Conservation (phyloP, 805 yeast genomes). For the Groenewaldozyma salmanticensis region DNA sequence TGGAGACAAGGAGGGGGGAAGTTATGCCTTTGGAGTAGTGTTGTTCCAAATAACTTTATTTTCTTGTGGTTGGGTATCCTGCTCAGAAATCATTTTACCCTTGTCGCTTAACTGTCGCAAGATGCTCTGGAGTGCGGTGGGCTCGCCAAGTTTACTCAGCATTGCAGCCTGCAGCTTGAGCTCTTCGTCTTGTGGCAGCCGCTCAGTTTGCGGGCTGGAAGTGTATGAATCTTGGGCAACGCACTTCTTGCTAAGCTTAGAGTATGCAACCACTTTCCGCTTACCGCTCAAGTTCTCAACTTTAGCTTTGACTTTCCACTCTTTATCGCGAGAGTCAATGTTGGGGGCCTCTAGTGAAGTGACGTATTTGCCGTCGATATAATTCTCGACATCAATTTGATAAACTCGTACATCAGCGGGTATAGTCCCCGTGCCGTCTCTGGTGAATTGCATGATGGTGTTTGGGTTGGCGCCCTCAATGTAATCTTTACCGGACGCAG, state of each 20-base stretch:
- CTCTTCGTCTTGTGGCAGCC: conserved; percentile 17
- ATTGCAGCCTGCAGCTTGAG: conserved; percentile 16
- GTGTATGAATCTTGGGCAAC: neutral
- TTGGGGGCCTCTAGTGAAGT: conserved; percentile 21
- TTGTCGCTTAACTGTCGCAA: conserved; percentile 25
- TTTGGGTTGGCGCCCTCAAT: conserved; percentile 9
- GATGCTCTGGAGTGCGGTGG: conserved; percentile 18
- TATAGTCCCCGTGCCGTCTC: conserved; percentile 3
- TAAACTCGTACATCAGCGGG: conserved; percentile 19
- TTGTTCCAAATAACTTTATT: neutral
- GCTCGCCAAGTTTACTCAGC: conserved; percentile 20
- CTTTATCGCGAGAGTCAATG: conserved; percentile 15
- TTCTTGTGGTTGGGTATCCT: conserved; percentile 1
- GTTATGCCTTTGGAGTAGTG: too few species aligned
- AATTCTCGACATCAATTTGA: conserved; percentile 12
- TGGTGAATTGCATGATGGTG: conserved; percentile 13
- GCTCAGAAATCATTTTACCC: conserved; percentile 21
- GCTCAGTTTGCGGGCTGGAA: conserved; percentile 16
- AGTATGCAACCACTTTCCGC: neutral
- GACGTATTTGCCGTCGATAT: conserved; percentile 16
- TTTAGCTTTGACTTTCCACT: conserved; percentile 29
- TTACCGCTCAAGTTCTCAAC: conserved; percentile 12
- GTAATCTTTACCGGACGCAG: conserved; percentile 1
- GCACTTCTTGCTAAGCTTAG: neutral
- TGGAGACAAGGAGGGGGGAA: too few species aligned